Evolutionary conservation across 306 rosid species (phyloP).

Genomic region (Quercus ilex): DNA sequence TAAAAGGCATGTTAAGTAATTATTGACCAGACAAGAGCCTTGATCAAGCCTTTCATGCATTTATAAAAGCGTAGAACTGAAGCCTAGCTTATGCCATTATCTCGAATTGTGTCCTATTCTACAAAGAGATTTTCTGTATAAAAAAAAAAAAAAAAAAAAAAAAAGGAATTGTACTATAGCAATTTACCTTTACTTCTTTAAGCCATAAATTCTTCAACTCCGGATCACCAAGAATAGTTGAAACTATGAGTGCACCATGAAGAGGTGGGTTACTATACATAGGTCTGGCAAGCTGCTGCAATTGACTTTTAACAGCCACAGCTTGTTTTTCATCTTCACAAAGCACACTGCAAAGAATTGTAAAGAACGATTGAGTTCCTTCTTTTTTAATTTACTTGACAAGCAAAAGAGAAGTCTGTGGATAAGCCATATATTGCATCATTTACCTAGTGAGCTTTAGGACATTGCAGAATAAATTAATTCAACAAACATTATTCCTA

Average conservation of each 20-base stretch:
- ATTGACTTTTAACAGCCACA: slow-evolving; percentile 85
- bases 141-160: background rate
- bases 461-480: background rate
- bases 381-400: slow-evolving; percentile 8
- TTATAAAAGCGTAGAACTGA: background rate
- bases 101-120: background rate
- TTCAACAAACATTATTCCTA: background rate
- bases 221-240: slow-evolving; percentile 80
- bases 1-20: background rate
- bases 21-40: background rate
- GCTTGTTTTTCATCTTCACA: slow-evolving; percentile 95
- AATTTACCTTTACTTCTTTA: slow-evolving; percentile 82
- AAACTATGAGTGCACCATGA: slow-evolving; percentile 83
- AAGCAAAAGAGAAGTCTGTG: slow-evolving; percentile 5
- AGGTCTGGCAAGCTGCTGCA: slow-evolving; percentile 91
- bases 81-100: background rate
- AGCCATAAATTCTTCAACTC: slow-evolving; percentile 81
- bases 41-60: background rate
- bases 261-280: slow-evolving; percentile 97
- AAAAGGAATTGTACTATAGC: background rate
- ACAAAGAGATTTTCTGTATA: background rate
- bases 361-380: background rate
- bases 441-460: background rate
- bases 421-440: background rate
- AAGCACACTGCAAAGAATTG: slow-evolving; percentile 56